Evolutionary conservation across 2,329 filamentous ascomycete genomes (phyloP), one percentile per base, ranked within the genome.

Genomic region (Rosellinia necatrix): DNA sequence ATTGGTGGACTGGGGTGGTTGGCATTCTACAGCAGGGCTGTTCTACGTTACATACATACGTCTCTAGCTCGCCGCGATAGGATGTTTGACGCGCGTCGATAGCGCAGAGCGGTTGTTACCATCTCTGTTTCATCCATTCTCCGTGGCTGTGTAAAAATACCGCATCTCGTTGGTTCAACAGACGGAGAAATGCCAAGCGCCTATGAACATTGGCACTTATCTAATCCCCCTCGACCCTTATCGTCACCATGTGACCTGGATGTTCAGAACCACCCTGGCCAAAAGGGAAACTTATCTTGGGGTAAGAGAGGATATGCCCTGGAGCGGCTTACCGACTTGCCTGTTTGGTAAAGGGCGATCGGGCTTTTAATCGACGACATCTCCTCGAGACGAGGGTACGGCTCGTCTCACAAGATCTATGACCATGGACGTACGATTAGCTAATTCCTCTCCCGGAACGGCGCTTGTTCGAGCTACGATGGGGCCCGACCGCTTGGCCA

Each of bases 141-240:
- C 17, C 7, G 22, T 42, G 40, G 40, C 40, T 42, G 40, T 42
- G 40, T 21, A 42, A 42, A 42, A 42, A 42, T 42, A 42, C 40
- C 40, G 40, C 40, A 42, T 24, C 27, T 37, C 8, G 34, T 15
- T 37, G n/a, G n/a, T 37, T 37, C n/a, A 15, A 37, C 3, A 19
- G 10, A 37, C 34, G 6, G 19, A 15, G 2, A 15, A 17, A 10
- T 40, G 37, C 9, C 19, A 22, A 40, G 37, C 6, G 19, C 7
- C 19, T 24, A 38, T 38, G 2, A 38, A 22, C 9, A 32, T 32
- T 32, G 4, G 29, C 29, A 32, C 29, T 12, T 32, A 3, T 32
- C 29, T 32, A 13, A 3, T 32, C n/a, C 29, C n/a, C n/a, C 9
- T 8, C 9, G 27, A 4, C n/a, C n/a, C n/a, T n/a, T n/a, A n/a